phyloP scores from a whole-genome alignment of 306 rosid genomes.

The Inga leiocalycina region DNA sequence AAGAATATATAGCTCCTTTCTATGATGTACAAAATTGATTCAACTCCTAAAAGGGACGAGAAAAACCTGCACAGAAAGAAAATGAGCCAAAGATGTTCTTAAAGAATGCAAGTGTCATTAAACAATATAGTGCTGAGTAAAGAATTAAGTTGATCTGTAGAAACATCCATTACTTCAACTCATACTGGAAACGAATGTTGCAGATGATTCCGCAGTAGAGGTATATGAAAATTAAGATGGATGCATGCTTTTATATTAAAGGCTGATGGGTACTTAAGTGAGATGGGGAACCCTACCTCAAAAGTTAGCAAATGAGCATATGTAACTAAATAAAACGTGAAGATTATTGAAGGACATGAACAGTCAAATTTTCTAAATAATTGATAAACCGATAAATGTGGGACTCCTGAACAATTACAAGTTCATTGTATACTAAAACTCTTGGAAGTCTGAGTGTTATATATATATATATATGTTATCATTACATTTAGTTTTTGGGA shows the following conservation, averaged over 20 bases:
- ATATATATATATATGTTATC: not conserved
- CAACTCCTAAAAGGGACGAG: slow-evolving; percentile 28
- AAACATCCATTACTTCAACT: not conserved
- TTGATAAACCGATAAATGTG: not conserved
- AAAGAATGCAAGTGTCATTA: not conserved
- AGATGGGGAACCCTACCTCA: no score
- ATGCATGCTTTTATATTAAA: no score
- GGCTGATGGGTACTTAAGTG: no score
- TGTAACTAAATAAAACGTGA: no score
- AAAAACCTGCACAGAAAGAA: slow-evolving; percentile 44
- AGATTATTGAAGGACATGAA: not conserved
- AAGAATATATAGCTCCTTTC: slow-evolving; percentile 9
- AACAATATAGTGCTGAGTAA: not conserved
- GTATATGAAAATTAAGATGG: no score
- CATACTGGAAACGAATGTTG: not conserved
- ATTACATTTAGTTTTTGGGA: no score
- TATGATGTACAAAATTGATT: slow-evolving; percentile 1
- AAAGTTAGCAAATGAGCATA: no score
- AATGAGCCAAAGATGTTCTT: slow-evolving; percentile 13
- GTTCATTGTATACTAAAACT: not conserved
- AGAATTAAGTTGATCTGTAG: slow-evolving; percentile 15
- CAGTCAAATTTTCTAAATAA: not conserved
- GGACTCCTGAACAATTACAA: no score
- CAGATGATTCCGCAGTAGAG: not conserved
- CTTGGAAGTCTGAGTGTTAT: not conserved